Conservation (phyloP, 148 eudicot genomes). For the Diospyros kaki region DNA sequence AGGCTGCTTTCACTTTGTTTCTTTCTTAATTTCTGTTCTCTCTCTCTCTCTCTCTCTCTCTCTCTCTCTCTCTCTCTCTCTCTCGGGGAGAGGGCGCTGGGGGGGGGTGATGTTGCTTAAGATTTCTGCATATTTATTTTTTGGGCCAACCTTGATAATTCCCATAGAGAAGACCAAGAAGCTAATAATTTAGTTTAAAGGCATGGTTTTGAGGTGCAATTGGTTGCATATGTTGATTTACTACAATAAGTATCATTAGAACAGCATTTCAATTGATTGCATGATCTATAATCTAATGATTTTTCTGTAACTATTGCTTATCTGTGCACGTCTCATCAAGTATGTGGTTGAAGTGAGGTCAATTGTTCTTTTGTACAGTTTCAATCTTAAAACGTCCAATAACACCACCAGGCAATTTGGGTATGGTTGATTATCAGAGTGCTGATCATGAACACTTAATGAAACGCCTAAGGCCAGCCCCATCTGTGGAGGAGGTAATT, state of each 20-base stretch:
- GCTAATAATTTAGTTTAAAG: no score
- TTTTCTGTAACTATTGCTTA: background rate
- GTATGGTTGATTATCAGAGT: conserved; percentile 71
- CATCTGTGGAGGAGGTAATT: conserved; percentile 81
- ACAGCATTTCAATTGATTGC: background rate
- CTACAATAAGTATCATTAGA: background rate
- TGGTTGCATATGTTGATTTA: conserved; percentile 1
- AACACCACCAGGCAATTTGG: conserved; percentile 65
- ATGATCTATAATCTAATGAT: background rate
- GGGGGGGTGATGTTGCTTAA: background rate
- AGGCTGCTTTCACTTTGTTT: background rate
- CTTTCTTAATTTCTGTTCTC: no score
- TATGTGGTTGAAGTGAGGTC: conserved; percentile 1
- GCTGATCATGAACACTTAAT: conserved; percentile 85
- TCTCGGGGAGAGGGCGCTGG: background rate
- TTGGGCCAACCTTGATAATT: background rate
- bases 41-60: background rate
- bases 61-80: background rate
- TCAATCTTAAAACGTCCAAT: conserved; percentile 63
- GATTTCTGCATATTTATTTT: background rate
- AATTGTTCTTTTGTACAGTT: conserved; percentile 30
- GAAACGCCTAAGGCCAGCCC: conserved; percentile 84
- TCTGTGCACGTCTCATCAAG: conserved; percentile 6
- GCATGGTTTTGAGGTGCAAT: background rate
- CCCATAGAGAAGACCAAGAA: background rate